Evolutionary conservation across 768 basidiomycete species (phyloP).

Genomic region (Pisolithus albus): DNA sequence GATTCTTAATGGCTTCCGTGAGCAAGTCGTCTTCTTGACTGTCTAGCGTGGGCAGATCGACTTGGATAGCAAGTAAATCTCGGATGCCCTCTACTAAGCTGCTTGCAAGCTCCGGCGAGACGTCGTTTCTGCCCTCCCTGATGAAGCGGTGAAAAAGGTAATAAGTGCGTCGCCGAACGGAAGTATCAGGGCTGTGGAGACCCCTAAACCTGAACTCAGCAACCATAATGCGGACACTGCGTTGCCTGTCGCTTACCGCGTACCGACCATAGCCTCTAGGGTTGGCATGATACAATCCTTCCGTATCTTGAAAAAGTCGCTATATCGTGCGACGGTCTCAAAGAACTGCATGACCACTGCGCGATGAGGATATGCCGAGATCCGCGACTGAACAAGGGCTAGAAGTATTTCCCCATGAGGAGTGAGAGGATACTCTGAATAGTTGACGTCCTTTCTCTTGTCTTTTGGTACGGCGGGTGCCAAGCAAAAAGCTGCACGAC

Average conservation of each 20-base stretch:
- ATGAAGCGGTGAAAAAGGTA: constrained; percentile 94
- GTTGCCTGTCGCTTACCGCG: constrained; percentile 46
- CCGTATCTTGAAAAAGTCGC: constrained; percentile 93
- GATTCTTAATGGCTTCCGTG: constrained; percentile 69
- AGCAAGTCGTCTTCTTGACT: constrained; percentile 67
- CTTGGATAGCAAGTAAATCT: constrained; percentile 71
- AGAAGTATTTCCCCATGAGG: constrained; percentile 86
- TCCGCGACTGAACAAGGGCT: constrained; percentile 75
- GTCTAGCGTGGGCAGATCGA: constrained; percentile 72
- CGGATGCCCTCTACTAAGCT: constrained; percentile 66
- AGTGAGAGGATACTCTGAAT: constrained; percentile 78
- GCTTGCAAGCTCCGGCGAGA: constrained; percentile 63
- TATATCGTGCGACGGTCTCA: constrained; percentile 86
- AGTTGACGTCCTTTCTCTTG: constrained; percentile 59
- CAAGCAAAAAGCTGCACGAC: constrained; percentile 81
- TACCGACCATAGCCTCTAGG: constrained; percentile 81
- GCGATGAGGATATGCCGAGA: constrained; percentile 77
- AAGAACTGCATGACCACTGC: constrained; percentile 87
- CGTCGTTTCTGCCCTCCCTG: constrained; percentile 71
- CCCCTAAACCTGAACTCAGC: constrained; percentile 47
- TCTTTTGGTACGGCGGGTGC: constrained; percentile 65
- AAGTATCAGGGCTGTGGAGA: constrained; percentile 67
- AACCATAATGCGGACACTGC: background rate
- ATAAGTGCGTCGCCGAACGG: constrained; percentile 70
- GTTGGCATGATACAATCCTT: constrained; percentile 83